Percentiles rank a stretch among this genome's conserved stretches.
Conservation (phyloP, 768 basidiomycete species). For the Boletus reticulatus region DNA sequence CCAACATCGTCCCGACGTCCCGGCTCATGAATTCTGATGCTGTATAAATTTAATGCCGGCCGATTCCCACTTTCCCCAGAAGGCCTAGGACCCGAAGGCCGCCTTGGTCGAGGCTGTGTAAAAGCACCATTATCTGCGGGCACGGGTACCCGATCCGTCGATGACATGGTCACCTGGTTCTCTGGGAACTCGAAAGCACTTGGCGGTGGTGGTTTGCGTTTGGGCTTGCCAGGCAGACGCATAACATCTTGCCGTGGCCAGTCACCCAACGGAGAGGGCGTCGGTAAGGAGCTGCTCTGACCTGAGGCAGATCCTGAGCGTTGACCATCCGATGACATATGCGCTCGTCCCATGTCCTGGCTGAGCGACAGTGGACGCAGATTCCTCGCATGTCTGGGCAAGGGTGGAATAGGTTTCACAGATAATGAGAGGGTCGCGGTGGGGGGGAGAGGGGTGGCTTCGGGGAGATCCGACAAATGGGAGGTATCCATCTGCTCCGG, state of each 20-base stretch:
- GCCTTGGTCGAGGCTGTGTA: slow-evolving; percentile 24
- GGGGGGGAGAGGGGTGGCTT: slow-evolving; percentile 26
- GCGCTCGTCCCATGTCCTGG: slow-evolving; percentile 8
- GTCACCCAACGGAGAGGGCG: slow-evolving; percentile 48
- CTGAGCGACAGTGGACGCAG: slow-evolving; percentile 8
- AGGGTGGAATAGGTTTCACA: slow-evolving; percentile 13
- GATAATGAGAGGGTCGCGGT: slow-evolving; percentile 13
- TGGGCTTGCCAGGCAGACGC: slow-evolving; percentile 23
- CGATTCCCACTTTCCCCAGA: slow-evolving; percentile 21
- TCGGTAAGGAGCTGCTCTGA: slow-evolving; percentile 20
- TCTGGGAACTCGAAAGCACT: slow-evolving; percentile 26
- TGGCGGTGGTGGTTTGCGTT: slow-evolving; percentile 13
- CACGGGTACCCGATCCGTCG: slow-evolving; percentile 3
- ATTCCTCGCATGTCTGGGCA: slow-evolving; percentile 3
- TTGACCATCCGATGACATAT: slow-evolving; percentile 27
- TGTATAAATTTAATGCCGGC: slow-evolving; percentile 18
- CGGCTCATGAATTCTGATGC: slow-evolving; percentile 9
- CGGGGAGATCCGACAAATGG: slow-evolving; percentile 15
- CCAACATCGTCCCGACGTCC: not conserved
- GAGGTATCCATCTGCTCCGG: slow-evolving; percentile 23
- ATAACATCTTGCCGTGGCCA: slow-evolving; percentile 51
- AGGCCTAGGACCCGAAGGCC: slow-evolving; percentile 34
- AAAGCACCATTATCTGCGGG: not conserved
- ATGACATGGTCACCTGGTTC: not conserved
- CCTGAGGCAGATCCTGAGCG: slow-evolving; percentile 10